Conservation (phyloP, 2,329 filamentous ascomycete species). For the Exophiala alcalophila region DNA sequence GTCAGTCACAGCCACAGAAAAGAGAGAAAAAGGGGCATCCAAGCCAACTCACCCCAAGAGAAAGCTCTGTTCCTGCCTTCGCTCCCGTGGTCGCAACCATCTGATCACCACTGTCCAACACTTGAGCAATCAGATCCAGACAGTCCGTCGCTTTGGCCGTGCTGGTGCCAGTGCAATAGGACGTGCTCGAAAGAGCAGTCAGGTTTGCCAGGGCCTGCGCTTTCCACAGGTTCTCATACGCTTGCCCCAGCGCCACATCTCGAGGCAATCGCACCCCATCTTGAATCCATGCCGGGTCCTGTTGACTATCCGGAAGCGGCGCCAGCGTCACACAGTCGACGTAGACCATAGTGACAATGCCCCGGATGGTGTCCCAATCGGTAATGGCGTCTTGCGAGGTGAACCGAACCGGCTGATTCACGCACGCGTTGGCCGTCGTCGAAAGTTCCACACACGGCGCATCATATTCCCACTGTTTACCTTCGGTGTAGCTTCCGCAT, state of each 20-base stretch:
- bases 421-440: slow-evolving; percentile 6
- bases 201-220: background rate
- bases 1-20: background rate
- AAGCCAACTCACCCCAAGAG: slow-evolving; percentile 1
- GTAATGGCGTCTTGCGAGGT: slow-evolving; percentile 76
- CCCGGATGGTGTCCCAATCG: slow-evolving; percentile 3
- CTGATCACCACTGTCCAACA: background rate
- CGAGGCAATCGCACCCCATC: slow-evolving; percentile 8
- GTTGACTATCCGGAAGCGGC: slow-evolving; percentile 5
- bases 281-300: slow-evolving; percentile 8
- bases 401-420: slow-evolving; percentile 65
- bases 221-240: slow-evolving; percentile 12
- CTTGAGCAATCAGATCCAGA: background rate
- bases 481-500: slow-evolving; percentile 14
- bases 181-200: background rate
- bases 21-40: no score
- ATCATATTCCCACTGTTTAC: no score
- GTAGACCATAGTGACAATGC: slow-evolving; percentile 11
- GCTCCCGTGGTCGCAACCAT: background rate
- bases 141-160: slow-evolving; percentile 2
- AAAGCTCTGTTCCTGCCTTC: background rate
- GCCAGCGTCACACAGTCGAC: slow-evolving; percentile 8
- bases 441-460: background rate
- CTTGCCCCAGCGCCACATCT: slow-evolving; percentile 1
- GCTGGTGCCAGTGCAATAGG: background rate